Base-by-base conservation (phyloP, 2,329 filamentous ascomycete species). In the Alternaria postmessia region DNA sequence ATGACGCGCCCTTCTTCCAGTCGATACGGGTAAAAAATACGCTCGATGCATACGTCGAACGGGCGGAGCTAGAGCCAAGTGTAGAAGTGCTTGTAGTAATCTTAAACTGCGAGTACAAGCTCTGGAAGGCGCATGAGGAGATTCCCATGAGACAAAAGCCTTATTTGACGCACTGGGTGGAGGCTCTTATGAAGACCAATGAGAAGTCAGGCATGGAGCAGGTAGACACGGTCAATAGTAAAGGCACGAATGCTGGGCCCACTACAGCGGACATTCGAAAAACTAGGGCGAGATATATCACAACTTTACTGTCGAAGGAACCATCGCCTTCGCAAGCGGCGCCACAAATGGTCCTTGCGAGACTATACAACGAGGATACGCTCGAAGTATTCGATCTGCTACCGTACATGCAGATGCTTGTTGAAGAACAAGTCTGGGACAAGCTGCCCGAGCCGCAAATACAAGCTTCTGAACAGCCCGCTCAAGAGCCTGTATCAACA, bases 91-190 rank as follows among this genome's bases (percentile, higher is more conserved):
- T 78, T 38, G 68, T 74, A 4, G 62, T 71, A 7, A 59, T 79
- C 16, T 54, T 79, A 12, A 75, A 77, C 43, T 74, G 74, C 73
- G 77, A 79, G 62, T 77, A 75, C 57, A 67, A 67, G 28, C 72
- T 80, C 20, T 79, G 71, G 69, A 57, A 57, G 14, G 53, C 77
- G 60, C 74, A 77, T 41, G 62, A 70, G 34, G 48, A 54, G 4
- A 77, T 69, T 3, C 67, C 72, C 16, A 65, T 80, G 7, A 63
- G 69, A 30, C 59, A 71, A 44, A 80, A 80, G 41, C 78, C 79
- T 2, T 80, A 78, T 59, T 67, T 81, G 20, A 70, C 73, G 5
- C 77, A 80, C 51, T 81, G 79, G 79, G 73, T 81, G 41, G 76
- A 80, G 62, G 69, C 73, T 1, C 55, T 78, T 5, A 66, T 72